Percentiles rank a stretch among this genome's conserved stretches.
phyloP scores from a whole-genome alignment of 2,329 filamentous ascomycete species.

The Myriosclerotinia duriaeana region DNA sequence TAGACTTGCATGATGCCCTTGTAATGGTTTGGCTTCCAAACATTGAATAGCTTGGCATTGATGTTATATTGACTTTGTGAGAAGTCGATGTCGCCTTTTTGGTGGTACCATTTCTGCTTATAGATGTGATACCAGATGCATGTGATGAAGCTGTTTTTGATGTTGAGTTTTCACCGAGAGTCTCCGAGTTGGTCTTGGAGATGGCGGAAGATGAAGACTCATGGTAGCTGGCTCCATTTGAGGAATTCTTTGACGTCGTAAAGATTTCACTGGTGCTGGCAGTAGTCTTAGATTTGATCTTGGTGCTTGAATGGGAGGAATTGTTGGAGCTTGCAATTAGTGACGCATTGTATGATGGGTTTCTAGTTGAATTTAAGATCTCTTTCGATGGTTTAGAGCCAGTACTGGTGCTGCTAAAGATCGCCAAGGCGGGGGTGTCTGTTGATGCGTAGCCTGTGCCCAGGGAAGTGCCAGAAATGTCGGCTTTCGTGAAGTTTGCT shows the following conservation, averaged over 20 bases:
- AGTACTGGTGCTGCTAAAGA: background rate
- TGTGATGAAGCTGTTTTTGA: background rate
- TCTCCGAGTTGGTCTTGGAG: no score
- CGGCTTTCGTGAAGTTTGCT: background rate
- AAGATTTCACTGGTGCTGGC: background rate
- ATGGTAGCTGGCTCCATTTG: background rate
- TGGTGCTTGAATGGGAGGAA: background rate
- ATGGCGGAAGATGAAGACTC: no score
- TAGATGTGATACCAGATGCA: background rate
- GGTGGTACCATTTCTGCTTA: background rate
- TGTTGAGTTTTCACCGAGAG: background rate
- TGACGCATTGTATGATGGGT: background rate
- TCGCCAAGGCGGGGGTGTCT: background rate
- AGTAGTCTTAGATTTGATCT: background rate
- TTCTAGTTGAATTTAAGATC: background rate
- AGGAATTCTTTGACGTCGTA: background rate
- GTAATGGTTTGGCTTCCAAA: conserved; percentile 15
- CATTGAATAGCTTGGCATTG: conserved; percentile 2
- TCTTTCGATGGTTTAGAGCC: background rate
- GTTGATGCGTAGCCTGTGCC: background rate
- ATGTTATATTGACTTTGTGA: background rate
- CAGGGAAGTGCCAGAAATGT: background rate
- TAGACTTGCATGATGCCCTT: background rate
- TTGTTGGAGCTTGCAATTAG: background rate
- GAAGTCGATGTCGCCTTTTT: conserved; percentile 1